These are phyloP conservation scores for Apiospora pterosperma DNA, from an alignment of 2,329 filamentous ascomycete species.

Conservation along the genomic window DNA sequence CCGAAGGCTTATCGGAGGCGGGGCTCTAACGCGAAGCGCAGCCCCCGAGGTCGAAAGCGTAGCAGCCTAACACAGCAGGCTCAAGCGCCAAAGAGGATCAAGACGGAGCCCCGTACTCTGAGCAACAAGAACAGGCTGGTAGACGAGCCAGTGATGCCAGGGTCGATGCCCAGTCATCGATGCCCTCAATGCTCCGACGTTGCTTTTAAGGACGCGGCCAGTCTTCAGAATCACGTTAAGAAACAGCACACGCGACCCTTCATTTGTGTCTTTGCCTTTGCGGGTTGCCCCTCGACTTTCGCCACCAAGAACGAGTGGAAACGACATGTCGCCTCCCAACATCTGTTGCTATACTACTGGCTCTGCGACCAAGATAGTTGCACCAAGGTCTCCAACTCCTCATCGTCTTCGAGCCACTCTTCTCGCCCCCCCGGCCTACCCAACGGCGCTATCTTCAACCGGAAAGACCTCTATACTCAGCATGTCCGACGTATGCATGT, in stretches of 20 bases:
- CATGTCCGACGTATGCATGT: conserved; percentile 85
- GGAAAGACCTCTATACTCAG: conserved; percentile 88
- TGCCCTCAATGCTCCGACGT: conserved; percentile 35
- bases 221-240: conserved; percentile 48
- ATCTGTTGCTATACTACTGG: conserved; percentile 72
- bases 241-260: conserved; percentile 60
- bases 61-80: conserved; percentile 11
- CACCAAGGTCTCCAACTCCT: conserved; percentile 28
- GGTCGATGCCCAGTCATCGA: conserved; percentile 20
- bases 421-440: conserved; percentile 28
- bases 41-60: conserved; percentile 21
- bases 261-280: conserved; percentile 73
- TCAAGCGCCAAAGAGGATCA: conserved; percentile 20
- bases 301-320: conserved; percentile 94
- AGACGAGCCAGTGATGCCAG: conserved; percentile 14
- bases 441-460: conserved; percentile 72
- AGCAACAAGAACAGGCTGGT: conserved; percentile 11
- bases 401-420: conserved; percentile 12
- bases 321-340: conserved; percentile 77
- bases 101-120: conserved; percentile 15
- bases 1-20: conserved; percentile 18
- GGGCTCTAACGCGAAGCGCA: conserved; percentile 11
- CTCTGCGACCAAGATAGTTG: conserved; percentile 67
- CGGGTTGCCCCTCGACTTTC: conserved; percentile 72
- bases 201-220: conserved; percentile 41